A percentile compares a stretch with the other conserved stretches of the same genome.
Conservation (phyloP, 2,329 filamentous ascomycete genomes). For the Clonostachys byssicola region DNA sequence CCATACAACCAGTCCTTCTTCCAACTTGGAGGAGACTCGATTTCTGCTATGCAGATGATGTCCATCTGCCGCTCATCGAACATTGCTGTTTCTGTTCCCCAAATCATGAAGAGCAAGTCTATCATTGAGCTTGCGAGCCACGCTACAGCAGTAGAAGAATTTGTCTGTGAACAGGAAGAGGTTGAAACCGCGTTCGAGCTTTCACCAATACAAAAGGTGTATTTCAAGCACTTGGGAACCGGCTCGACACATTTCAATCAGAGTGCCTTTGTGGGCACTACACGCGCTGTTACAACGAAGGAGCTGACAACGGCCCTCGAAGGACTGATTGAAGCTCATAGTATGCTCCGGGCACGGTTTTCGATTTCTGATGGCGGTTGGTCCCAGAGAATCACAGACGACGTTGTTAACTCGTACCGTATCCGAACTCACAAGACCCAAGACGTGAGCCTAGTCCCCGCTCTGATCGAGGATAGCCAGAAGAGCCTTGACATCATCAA, state of each 20-base stretch:
- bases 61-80: conserved; percentile 26
- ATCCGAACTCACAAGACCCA: conserved; percentile 1
- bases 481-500: conserved; percentile 1
- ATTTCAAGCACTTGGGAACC: conserved; percentile 1
- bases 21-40: conserved; percentile 36
- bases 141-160: conserved; percentile 11
- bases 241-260: conserved; percentile 1
- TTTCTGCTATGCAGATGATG: conserved; percentile 33
- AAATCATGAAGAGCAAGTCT: conserved; percentile 21
- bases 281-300: background rate
- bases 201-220: conserved; percentile 7
- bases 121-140: conserved; percentile 14
- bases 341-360: conserved; percentile 2
- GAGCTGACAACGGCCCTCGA: background rate
- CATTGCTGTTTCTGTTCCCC: conserved; percentile 19
- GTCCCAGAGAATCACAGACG: conserved; percentile 3
- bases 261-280: background rate
- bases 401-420: conserved; percentile 1
- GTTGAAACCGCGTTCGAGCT: conserved; percentile 29
- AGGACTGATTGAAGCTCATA: conserved; percentile 13
- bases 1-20: conserved; percentile 26
- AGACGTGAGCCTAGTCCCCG: background rate
- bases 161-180: conserved; percentile 34
- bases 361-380: conserved; percentile 1
- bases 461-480: conserved; percentile 7